Base-by-base conservation (phyloP, 495 filamentous ascomycete genomes). In the Friedmanniomyces endolithicus region DNA sequence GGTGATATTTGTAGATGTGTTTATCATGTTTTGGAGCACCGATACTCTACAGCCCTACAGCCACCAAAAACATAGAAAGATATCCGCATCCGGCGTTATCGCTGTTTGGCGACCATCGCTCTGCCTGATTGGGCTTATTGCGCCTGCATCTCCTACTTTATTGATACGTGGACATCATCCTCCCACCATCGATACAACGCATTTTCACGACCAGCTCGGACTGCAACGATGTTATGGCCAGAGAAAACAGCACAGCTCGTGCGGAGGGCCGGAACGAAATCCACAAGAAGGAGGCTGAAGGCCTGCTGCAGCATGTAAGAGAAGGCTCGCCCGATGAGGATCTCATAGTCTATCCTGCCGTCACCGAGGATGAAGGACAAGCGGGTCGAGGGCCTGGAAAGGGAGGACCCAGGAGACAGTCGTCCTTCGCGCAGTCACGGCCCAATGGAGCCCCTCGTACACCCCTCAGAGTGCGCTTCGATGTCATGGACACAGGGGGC, bases 381-480 rank as follows among this genome's bases (percentile, higher is more conserved):
- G 17, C 22, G 2, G 22, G 27, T 1, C 49, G 51, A 43, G 20
- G n/a, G 22, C 3, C 37, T 23, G 41, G 23, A 48, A 45, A 41
- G 27, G 39, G 11, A 34, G 8, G 9, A 35, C 58, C 58, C 8
- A 47, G 43, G 44, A 61, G 69, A 22, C 67, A 70, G 53, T 71
- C 68, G 9, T 68, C 67, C 9, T 65, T 72, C 31, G 69, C 69
- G 0, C 69, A 68, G 44, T 58, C 57, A 14, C 55, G 69, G 49
- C 64, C 65, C 8, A 53, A 62, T 54, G 69, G 79, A 27, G 80
- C 81, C 11, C 87, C 89, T 22, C 77, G 90, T 44, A 96, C 88
- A 0, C 78, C 81, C 11, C 87, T 90, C 65, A 78, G 89, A 34
- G 92, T 98, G 33, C 83, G 87, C 52, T 98, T 98, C 70, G 83